Conservation (phyloP, 2,329 filamentous ascomycete species). For the Cladosporium sp. region DNA sequence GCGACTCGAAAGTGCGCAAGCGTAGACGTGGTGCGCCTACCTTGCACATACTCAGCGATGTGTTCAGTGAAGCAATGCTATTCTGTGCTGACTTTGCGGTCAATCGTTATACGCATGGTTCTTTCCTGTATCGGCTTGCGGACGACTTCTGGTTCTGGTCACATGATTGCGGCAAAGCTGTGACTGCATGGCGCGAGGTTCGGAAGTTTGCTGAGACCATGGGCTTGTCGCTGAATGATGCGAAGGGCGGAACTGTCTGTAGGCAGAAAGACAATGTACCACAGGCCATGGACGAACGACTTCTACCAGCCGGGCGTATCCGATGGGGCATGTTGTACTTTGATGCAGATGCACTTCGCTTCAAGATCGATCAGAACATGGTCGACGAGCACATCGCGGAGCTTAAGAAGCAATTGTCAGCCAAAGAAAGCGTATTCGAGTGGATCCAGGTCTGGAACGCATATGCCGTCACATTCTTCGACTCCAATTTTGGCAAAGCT, state of each 20-base stretch:
- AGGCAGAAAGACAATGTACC: neutral
- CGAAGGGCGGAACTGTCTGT: neutral
- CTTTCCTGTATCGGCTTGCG: constrained; percentile 57
- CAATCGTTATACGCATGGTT: constrained; percentile 53
- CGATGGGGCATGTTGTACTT: constrained; percentile 59
- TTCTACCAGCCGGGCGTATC: constrained; percentile 51
- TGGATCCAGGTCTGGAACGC: constrained; percentile 57
- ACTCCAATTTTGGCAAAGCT: constrained; percentile 50
- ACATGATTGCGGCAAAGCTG: constrained; percentile 46
- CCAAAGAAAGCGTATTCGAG: constrained; percentile 53
- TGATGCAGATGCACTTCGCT: constrained; percentile 49
- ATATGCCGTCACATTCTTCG: constrained; percentile 51
- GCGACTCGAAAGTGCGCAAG: constrained; percentile 32
- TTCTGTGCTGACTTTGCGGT: constrained; percentile 64
- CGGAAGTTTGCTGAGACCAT: constrained; percentile 43
- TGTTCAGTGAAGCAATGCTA: constrained; percentile 57
- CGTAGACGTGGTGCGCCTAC: constrained; percentile 58
- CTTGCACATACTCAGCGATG: constrained; percentile 55
- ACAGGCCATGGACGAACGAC: no score
- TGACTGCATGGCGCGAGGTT: constrained; percentile 57
- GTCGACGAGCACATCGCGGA: constrained; percentile 59
- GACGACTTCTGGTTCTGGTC: constrained; percentile 68
- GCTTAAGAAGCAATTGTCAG: constrained; percentile 54
- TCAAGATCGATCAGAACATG: constrained; percentile 56
- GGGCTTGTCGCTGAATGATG: neutral